These are phyloP conservation scores for Sphaerobolus stellatus DNA, from an alignment of 1,284 basidiomycete species.

Conservation along the genomic window DNA sequence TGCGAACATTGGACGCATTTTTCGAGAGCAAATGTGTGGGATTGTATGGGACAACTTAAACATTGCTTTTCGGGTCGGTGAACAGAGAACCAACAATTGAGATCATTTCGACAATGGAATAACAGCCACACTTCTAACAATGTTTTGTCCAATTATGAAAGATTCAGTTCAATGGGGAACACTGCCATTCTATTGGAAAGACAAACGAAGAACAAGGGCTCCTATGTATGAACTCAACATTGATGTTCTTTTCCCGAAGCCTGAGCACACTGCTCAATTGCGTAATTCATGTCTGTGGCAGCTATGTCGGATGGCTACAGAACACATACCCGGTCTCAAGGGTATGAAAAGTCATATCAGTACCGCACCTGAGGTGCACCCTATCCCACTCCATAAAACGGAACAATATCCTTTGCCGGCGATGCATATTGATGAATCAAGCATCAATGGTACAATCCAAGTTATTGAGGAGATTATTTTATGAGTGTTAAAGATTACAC, in stretches of 20 bases:
- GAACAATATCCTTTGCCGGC: constrained; percentile 21
- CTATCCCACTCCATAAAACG: constrained; percentile 18
- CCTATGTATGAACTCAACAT: neutral
- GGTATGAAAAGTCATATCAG: neutral
- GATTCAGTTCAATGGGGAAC: constrained; percentile 34
- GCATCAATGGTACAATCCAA: constrained; percentile 16
- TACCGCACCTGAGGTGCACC: constrained; percentile 10
- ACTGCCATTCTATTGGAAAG: constrained; percentile 23
- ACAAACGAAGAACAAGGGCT: constrained; percentile 15
- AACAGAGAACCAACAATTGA: constrained; percentile 22
- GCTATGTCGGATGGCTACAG: constrained; percentile 14
- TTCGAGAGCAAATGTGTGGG: constrained; percentile 17
- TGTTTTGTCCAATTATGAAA: constrained; percentile 25
- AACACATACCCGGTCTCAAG: constrained; percentile 8
- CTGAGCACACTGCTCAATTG: constrained; percentile 3
- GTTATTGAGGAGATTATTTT: constrained; percentile 5
- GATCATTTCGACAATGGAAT: constrained; percentile 34
- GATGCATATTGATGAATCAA: constrained; percentile 21
- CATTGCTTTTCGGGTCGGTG: constrained; percentile 25
- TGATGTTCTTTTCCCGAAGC: constrained; percentile 1
- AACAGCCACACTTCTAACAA: constrained; percentile 24
- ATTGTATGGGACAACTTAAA: constrained; percentile 34
- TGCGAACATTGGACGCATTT: constrained; percentile 11
- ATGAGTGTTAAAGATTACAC: constrained; percentile 1
- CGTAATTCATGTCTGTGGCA: constrained; percentile 13